Evolutionary conservation across 805 yeast species (phyloP), one percentile per base, ranked within the genome.

Genomic region (Zygosaccharomyces pseudorouxii): DNA sequence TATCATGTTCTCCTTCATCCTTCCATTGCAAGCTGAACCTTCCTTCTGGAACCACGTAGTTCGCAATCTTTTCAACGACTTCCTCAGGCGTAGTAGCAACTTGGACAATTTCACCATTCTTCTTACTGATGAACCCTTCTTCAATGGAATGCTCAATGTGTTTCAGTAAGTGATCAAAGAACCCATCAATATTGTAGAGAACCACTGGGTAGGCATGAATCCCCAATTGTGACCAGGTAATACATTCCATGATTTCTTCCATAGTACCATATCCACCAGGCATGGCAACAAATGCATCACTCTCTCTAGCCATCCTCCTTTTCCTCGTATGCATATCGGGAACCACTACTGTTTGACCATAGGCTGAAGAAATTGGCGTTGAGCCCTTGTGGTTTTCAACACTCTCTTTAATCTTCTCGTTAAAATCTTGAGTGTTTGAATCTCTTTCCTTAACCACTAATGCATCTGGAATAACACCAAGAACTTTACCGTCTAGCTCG

Each of bases 251-350:
- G 53, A 89, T 73, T 69, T 89, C 96, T 68, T 89, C 96, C 62
- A 87, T 69, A 6, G 95, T 88, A 44, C 96, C 96, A 64, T 81
- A 88, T 2, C 96, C 96, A 53, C 96, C 96, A 11, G 96, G 96
- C 71, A 89, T 75, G 0, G 96, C 95, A 39, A 89, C 79, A 67
- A 89, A 89, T 0, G 92, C 95, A 56, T 81, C 81, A n/a, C 92
- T 83, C 65, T 85, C 90, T 60, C 78, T 76, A 25, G 89, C 95
- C 96, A 89, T 89, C 73, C 85, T 58, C 64, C 82, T 76, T 73
- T 89, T 89, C 64, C 96, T 77, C 2, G 93, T 84, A 69, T 89
- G 96, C 96, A 89, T 89, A 62, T 87, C 95, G 46, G 78, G 75
- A 2, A 89, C 96, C 56, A 89, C 74, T 0, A 89, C 84, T 12